phyloP scores from a whole-genome alignment of 352 stramenopile species.

The Phytophthora parvispora region DNA sequence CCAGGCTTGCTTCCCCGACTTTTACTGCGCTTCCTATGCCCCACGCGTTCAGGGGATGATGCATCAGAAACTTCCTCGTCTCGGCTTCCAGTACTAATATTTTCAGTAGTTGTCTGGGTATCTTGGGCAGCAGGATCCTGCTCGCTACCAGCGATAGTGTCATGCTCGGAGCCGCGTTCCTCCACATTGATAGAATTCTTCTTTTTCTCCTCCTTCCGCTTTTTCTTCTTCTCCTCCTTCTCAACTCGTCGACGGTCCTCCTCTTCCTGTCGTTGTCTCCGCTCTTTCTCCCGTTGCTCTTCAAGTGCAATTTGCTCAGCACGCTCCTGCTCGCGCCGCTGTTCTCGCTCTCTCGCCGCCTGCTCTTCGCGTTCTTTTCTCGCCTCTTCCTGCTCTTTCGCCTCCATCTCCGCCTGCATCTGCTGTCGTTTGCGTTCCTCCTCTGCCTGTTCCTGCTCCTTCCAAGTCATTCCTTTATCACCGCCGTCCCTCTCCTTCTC shows the following conservation, averaged over 20 bases:
- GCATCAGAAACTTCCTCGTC: conserved; percentile 13
- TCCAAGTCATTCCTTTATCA: conserved; percentile 34
- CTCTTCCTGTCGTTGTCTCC: conserved; percentile 22
- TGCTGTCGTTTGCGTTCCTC: conserved; percentile 47
- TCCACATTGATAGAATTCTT: background rate
- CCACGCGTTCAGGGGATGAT: conserved; percentile 11
- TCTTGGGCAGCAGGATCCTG: background rate
- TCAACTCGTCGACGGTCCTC: conserved; percentile 9
- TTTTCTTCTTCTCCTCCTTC: conserved; percentile 17
- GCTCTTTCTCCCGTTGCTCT: conserved; percentile 20
- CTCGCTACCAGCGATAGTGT: background rate
- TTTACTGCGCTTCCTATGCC: conserved; percentile 16
- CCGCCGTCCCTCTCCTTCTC: conserved; percentile 12
- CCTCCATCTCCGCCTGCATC: conserved; percentile 38
- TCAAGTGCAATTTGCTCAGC: conserved; percentile 39
- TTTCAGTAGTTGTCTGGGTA: background rate
- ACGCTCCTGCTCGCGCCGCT: conserved; percentile 26
- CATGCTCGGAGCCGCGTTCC: background rate
- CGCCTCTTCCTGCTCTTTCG: conserved; percentile 33
- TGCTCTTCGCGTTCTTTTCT: conserved; percentile 37
- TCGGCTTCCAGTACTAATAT: background rate
- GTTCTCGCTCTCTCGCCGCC: conserved; percentile 34
- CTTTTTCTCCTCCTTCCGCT: conserved; percentile 16
- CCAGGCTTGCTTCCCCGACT: conserved; percentile 20
- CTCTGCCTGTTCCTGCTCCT: conserved; percentile 41